Conservation (phyloP, 306 rosid species). For the barrel medic (Medicago truncatula) region MtrunA17r5.0-ANR NC_053048.1:10345001-10345500, state of each 20-base stretch:
- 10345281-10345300: constrained; percentile 90
- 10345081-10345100: constrained; percentile 92
- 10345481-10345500: constrained; percentile 85
- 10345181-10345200: constrained; percentile 85
- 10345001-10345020: too few species aligned
- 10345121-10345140: constrained; percentile 76
- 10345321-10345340: constrained; percentile 76
- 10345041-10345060: neutral
- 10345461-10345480: constrained; percentile 82
- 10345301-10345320: constrained; percentile 72
- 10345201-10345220: constrained; percentile 86
- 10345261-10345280: constrained; percentile 89
- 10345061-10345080: constrained; percentile 38
- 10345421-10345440: constrained; percentile 84
- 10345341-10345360: constrained; percentile 77
- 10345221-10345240: constrained; percentile 91
- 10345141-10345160: constrained; percentile 85
- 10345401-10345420: constrained; percentile 82
- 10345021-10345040: too few species aligned
- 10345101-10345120: constrained; percentile 60
- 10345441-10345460: constrained; percentile 82
- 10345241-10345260: constrained; percentile 85
- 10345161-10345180: constrained; percentile 81
- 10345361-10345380: constrained; percentile 82
- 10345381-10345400: constrained; percentile 76